Evolutionary conservation across 108 stramenopile genomes (phyloP).

Genomic region (Skeletonema potamos): DNA sequence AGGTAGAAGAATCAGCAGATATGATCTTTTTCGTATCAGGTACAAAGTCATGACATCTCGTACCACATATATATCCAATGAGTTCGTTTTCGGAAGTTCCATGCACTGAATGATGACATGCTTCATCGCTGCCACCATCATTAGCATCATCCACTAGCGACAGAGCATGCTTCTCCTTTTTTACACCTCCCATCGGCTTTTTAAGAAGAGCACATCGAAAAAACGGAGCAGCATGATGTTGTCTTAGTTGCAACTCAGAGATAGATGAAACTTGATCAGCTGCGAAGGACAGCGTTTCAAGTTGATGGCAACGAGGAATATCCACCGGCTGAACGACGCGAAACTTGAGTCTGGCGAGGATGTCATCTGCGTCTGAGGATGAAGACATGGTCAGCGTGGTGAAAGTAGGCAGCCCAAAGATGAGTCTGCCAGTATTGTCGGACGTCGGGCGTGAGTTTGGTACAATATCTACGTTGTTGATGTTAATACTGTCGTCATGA

Average conservation of each 20-base stretch:
- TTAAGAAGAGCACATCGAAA: conserved; percentile 6
- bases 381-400: not conserved
- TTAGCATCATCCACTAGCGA: not conserved
- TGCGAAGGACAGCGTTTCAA: conserved; percentile 24
- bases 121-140: conserved; percentile 1
- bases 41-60: conserved; percentile 27
- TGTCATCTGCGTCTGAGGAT: not conserved
- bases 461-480: too few relatives aligned
- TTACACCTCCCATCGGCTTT: not conserved
- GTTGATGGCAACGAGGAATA: not conserved
- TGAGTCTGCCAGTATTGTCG: too few relatives aligned
- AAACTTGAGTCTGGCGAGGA: not conserved
- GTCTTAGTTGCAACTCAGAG: conserved; percentile 36
- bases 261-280: conserved; percentile 55
- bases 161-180: not conserved
- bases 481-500: too few relatives aligned
- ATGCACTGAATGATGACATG: conserved; percentile 30
- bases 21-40: conserved; percentile 2
- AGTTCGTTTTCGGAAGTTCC: conserved; percentile 17
- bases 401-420: not conserved
- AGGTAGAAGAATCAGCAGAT: not conserved
- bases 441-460: too few relatives aligned
- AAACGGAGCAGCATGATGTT: conserved; percentile 12
- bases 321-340: conserved; percentile 2
- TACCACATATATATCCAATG: conserved; percentile 37